These are phyloP conservation scores for Pichia deserticola DNA, from an alignment of 805 yeast species.

Conservation along the genomic window DNA sequence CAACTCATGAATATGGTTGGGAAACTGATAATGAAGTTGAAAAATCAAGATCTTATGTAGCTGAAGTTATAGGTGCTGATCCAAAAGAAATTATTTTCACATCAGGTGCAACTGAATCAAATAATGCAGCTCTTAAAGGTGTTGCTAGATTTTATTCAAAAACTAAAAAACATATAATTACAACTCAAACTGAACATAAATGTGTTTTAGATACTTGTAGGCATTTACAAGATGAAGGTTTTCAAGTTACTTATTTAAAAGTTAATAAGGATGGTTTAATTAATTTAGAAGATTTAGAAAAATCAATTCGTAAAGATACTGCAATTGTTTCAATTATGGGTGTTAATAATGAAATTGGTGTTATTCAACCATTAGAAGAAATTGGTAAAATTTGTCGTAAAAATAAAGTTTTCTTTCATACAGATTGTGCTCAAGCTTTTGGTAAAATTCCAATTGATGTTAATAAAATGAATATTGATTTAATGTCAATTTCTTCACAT, in stretches of 20 bases:
- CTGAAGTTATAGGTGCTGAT: conserved; percentile 82
- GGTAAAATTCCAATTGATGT: conserved; percentile 93
- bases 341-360: conserved; percentile 97
- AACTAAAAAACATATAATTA: conserved; percentile 88
- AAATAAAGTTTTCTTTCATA: conserved; percentile 90
- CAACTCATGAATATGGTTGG: conserved; percentile 98
- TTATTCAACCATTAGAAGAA: conserved; percentile 90
- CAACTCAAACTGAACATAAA: conserved; percentile 96
- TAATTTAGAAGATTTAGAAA: conserved; percentile 67
- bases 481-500: conserved; percentile 91
- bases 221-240: conserved; percentile 92
- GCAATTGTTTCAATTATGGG: conserved; percentile 90
- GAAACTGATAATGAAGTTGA: conserved; percentile 93
- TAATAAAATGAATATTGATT: conserved; percentile 85
- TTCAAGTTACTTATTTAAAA: conserved; percentile 88
- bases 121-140: conserved; percentile 93
- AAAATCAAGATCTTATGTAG: conserved; percentile 73
- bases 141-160: conserved; percentile 88
- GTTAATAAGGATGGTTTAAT: conserved; percentile 78
- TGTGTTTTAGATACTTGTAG: conserved; percentile 97
- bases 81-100: conserved; percentile 96
- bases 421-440: conserved; percentile 96
- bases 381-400: conserved; percentile 83
- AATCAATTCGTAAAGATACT: conserved; percentile 85
- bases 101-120: conserved; percentile 96